These are phyloP conservation scores for Trametes maxima DNA, from an alignment of 768 basidiomycete species.

Conservation along the genomic window DNA sequence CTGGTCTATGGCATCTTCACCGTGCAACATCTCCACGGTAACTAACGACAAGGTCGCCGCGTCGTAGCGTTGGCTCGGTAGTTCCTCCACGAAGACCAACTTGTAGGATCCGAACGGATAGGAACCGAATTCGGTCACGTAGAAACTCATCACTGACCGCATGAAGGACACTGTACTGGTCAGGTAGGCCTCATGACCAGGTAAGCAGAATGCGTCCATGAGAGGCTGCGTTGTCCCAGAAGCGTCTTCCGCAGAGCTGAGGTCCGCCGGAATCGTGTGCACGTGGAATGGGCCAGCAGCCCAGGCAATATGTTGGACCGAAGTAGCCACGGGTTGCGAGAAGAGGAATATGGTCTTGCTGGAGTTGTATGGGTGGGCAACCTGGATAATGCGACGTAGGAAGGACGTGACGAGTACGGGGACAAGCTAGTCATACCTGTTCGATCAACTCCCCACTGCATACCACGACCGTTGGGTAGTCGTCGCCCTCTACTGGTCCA, in stretches of 20 bases:
- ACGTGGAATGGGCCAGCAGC: constrained; percentile 94
- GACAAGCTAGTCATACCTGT: constrained; percentile 57
- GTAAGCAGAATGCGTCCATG: constrained; percentile 92
- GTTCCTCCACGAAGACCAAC: constrained; percentile 89
- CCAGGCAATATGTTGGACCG: constrained; percentile 95
- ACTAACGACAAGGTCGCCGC: constrained; percentile 82
- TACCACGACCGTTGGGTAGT: constrained; percentile 81
- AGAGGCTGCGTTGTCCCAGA: constrained; percentile 64
- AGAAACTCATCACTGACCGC: constrained; percentile 90
- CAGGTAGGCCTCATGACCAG: constrained; percentile 79
- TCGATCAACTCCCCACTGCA: constrained; percentile 96
- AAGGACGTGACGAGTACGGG: constrained; percentile 1
- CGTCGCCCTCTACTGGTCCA: constrained; percentile 44
- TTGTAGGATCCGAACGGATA: constrained; percentile 97
- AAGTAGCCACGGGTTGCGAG: constrained; percentile 81
- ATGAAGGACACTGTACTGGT: constrained; percentile 72
- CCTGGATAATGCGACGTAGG: constrained; percentile 44
- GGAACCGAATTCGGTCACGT: constrained; percentile 87
- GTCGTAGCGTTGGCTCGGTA: constrained; percentile 81
- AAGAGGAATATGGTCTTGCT: constrained; percentile 95
- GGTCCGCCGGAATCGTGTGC: constrained; percentile 65
- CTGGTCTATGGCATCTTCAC: constrained; percentile 90
- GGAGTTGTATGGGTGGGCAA: constrained; percentile 91
- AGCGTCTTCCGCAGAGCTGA: constrained; percentile 59
- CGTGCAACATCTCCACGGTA: constrained; percentile 80